Evolutionary conservation across 1,284 basidiomycete species (phyloP).

Genomic region (Tylopilus sp.): DNA sequence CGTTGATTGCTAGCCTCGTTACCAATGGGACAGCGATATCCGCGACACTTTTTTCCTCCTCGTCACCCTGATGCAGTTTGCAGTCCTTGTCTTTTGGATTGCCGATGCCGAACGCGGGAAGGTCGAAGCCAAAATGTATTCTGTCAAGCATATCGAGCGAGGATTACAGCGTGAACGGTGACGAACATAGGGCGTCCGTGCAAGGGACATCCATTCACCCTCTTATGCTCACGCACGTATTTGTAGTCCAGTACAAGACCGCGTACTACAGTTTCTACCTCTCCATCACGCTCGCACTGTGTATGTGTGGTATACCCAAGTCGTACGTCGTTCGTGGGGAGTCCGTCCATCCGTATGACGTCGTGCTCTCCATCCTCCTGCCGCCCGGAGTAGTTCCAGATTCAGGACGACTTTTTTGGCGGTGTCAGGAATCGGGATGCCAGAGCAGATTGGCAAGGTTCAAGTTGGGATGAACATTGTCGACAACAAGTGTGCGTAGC

Average conservation of each 20-base stretch:
- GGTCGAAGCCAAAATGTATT: too few species aligned
- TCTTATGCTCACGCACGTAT: slow-evolving; percentile 62
- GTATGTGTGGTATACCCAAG: slow-evolving; percentile 79
- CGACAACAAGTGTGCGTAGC: slow-evolving; percentile 99
- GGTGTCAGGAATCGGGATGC: slow-evolving; percentile 77
- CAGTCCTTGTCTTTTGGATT: too few species aligned
- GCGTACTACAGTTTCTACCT: slow-evolving; percentile 99
- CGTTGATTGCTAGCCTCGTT: too few species aligned
- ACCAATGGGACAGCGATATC: too few species aligned
- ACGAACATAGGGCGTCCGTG: too few species aligned
- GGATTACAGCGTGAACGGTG: too few species aligned
- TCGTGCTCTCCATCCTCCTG: slow-evolving; percentile 88
- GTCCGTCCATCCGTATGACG: slow-evolving; percentile 74
- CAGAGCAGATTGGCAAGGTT: slow-evolving; percentile 96
- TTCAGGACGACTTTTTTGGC: slow-evolving; percentile 98
- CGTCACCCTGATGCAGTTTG: too few species aligned
- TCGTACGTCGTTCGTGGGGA: slow-evolving; percentile 48
- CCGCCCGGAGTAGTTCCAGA: slow-evolving; percentile 99
- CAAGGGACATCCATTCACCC: background rate
- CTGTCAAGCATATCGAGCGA: too few species aligned
- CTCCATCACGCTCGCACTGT: slow-evolving; percentile 95
- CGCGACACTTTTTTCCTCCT: too few species aligned
- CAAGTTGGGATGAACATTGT: slow-evolving; percentile 98
- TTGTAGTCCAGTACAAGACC: slow-evolving; percentile 99
- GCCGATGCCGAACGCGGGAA: too few species aligned